These are phyloP conservation scores for Fusarium udum DNA, from an alignment of 2,329 filamentous ascomycete genomes.

Conservation along the genomic window DNA sequence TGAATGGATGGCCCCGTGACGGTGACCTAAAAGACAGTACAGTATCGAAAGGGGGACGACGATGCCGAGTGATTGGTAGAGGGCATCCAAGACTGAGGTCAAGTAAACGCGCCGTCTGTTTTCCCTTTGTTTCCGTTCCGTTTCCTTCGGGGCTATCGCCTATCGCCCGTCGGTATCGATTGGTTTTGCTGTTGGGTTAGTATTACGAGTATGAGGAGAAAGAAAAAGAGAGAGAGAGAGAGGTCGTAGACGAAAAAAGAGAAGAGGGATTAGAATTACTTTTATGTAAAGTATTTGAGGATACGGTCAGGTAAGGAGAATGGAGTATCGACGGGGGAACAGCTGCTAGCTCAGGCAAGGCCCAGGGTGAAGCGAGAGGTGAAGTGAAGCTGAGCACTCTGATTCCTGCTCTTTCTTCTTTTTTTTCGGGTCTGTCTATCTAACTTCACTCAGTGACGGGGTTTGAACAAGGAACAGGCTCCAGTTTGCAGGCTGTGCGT, in stretches of 20 bases:
- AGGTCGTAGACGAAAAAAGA: constrained; percentile 10
- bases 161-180: constrained; percentile 28
- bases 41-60: constrained; percentile 30
- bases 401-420: constrained; percentile 6
- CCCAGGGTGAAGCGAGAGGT: constrained; percentile 4
- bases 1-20: constrained; percentile 32
- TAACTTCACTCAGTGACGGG: constrained; percentile 12
- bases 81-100: constrained; percentile 20
- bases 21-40: constrained; percentile 23
- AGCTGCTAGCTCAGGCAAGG: constrained; percentile 13
- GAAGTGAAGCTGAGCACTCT: constrained; percentile 31
- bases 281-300: not conserved
- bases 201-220: constrained; percentile 25
- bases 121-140: constrained; percentile 24
- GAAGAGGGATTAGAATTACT: constrained; percentile 4
- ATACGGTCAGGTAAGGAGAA: constrained; percentile 16
- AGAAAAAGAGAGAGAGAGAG: not conserved
- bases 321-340: constrained; percentile 13
- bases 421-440: not conserved
- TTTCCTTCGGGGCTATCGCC: constrained; percentile 20
- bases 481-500: constrained; percentile 36
- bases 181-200: constrained; percentile 27
- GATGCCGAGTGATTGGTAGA: constrained; percentile 35
- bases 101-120: constrained; percentile 15
- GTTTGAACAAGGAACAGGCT: constrained; percentile 19